These are phyloP conservation scores for Lactarius quietus DNA, from an alignment of 768 basidiomycete genomes.

Conservation along the genomic window DNA sequence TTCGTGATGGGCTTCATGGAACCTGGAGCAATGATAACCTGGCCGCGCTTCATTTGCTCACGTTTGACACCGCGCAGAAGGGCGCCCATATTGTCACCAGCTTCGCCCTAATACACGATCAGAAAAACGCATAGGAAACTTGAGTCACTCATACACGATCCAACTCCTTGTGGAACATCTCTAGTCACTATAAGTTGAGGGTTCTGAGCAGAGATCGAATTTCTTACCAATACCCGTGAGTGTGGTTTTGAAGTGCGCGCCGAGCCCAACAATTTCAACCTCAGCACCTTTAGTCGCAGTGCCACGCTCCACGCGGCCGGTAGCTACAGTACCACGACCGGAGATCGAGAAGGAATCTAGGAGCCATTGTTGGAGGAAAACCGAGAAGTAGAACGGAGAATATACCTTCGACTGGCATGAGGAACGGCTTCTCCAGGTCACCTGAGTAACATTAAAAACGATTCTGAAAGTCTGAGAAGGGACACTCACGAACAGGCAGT, in stretches of 20 bases:
- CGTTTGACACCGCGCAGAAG: slow-evolving; percentile 96
- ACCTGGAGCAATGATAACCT: slow-evolving; percentile 85
- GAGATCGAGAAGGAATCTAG: slow-evolving; percentile 95
- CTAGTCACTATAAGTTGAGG: slow-evolving; percentile 38
- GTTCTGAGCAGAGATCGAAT: not conserved
- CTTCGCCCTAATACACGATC: slow-evolving; percentile 63
- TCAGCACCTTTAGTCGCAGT: slow-evolving; percentile 87
- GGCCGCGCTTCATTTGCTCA: slow-evolving; percentile 91
- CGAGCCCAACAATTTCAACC: slow-evolving; percentile 89
- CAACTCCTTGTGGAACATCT: slow-evolving; percentile 99
- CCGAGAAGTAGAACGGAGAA: not conserved
- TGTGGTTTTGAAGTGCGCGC: slow-evolving; percentile 79
- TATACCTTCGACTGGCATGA: slow-evolving; percentile 86
- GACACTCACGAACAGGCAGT: slow-evolving; percentile 74
- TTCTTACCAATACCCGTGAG: slow-evolving; percentile 85
- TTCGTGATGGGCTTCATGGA: slow-evolving; percentile 93
- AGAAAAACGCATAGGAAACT: not conserved
- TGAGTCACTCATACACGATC: slow-evolving; percentile 58
- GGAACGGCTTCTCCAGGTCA: slow-evolving; percentile 97
- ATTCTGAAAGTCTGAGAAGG: not conserved
- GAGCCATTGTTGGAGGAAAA: not conserved
- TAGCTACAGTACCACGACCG: slow-evolving; percentile 96
- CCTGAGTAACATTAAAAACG: slow-evolving; percentile 42
- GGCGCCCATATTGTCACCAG: slow-evolving; percentile 99
- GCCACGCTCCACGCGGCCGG: slow-evolving; percentile 94